Base-by-base conservation (phyloP, 116 monocot species). In the Trichopus zeylanicus region DNA sequence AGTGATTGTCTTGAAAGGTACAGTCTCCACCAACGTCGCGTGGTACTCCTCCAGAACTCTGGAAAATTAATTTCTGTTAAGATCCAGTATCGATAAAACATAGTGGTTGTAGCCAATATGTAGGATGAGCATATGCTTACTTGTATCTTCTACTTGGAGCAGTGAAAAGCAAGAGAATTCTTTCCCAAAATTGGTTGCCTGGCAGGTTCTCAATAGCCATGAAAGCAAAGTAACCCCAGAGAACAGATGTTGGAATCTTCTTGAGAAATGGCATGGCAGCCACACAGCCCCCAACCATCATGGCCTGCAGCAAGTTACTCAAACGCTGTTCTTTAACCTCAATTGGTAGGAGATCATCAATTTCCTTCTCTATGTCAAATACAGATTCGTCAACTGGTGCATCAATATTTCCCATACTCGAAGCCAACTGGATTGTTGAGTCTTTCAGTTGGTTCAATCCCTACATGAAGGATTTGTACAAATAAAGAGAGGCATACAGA, bases 161-260 rank as follows among this genome's bases (percentile, higher is more conserved):
- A 35, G 82, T 82, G 68, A 86, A 91, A 56, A 86, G 79, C 35
- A 91, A 59, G 37, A 85, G 74, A n/a, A 86, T 80, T 59, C 91
- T 77, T 67, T 91, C 91, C 91, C 91, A 91, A 59, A 91, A 91
- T 46, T 91, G 91, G 70, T 91, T 91, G 27, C 91, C 91, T 0
- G 86, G 91, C 34, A 91, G 67, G 70, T 82, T 86, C 31, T 86
- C 91, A 53, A 91, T 91, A 37, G 91, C 91, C 91, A 91, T 91
- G 73, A 82, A 91, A 18, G 91, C 86, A 59, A 91, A 91, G 64
- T 86, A 91, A 30, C 91, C 91, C 86, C 86, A 91, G 18, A 91
- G 78, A 29, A 91, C 80, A 6, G 91, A 82, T 7, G 86, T 82
- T 7, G 91, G 91, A 37, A 91, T 91, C 64, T 62, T 82, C 52